phyloP scores from a whole-genome alignment of 2,329 filamentous ascomycete species.

The Rutstroemia sp. region DNA sequence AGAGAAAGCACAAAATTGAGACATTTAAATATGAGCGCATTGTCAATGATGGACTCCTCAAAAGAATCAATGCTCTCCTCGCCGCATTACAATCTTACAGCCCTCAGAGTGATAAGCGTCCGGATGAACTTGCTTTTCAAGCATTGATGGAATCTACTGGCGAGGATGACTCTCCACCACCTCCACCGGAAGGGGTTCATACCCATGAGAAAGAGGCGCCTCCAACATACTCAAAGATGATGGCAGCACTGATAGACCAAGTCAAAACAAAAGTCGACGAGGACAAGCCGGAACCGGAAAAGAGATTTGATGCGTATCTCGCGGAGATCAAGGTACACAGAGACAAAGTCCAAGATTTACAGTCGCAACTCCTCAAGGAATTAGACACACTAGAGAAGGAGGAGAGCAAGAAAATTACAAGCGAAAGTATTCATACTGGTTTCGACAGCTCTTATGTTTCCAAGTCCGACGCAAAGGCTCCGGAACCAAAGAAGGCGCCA shows the following conservation, averaged over 20 bases:
- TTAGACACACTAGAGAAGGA: conserved; percentile 77
- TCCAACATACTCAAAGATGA: conserved; percentile 92
- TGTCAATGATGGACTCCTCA: conserved; percentile 85
- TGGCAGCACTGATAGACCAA: conserved; percentile 90
- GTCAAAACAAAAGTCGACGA: conserved; percentile 73
- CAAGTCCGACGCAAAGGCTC: conserved; percentile 41
- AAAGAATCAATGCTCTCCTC: conserved; percentile 75
- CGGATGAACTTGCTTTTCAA: conserved; percentile 81
- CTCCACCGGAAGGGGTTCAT: conserved; percentile 73
- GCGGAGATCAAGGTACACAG: conserved; percentile 71
- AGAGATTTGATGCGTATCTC: conserved; percentile 69
- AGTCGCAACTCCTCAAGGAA: conserved; percentile 66
- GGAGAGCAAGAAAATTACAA: conserved; percentile 86
- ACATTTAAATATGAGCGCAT: conserved; percentile 87
- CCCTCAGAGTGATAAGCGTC: conserved; percentile 54
- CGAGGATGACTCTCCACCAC: conserved; percentile 67
- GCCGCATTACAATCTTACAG: conserved; percentile 67
- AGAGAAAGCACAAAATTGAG: conserved; percentile 81
- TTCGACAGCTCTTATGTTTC: conserved; percentile 82
- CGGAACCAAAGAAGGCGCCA: conserved; percentile 24
- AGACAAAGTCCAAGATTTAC: conserved; percentile 68
- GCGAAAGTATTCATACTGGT: conserved; percentile 78
- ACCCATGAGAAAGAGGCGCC: conserved; percentile 63
- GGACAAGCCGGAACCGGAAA: conserved; percentile 55
- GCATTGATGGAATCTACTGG: conserved; percentile 77